phyloP scores from a whole-genome alignment of 495 filamentous ascomycete genomes.

The Penicillium coprophilum region DNA sequence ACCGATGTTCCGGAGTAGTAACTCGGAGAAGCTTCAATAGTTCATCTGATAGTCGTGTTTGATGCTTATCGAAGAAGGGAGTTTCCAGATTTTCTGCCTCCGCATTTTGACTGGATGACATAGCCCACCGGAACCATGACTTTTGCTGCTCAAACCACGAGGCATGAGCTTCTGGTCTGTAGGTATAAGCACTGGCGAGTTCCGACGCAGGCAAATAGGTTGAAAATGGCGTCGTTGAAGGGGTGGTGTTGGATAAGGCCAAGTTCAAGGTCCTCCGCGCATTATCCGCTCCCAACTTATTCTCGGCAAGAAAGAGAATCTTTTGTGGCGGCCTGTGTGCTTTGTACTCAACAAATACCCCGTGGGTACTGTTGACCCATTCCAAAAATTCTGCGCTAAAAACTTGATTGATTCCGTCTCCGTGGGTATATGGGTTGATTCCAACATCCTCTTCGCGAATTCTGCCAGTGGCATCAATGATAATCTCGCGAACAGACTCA shows the following conservation, averaged over 20 bases:
- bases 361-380: slow-evolving; percentile 35
- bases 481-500: slow-evolving; percentile 41
- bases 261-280: slow-evolving; percentile 40
- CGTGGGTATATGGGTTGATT: slow-evolving; percentile 18
- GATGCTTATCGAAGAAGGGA: slow-evolving; percentile 36
- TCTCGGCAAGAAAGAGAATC: slow-evolving; percentile 38
- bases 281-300: slow-evolving; percentile 33
- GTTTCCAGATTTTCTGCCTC: slow-evolving; percentile 14
- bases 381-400: slow-evolving; percentile 33
- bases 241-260: slow-evolving; percentile 24
- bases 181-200: slow-evolving; percentile 20
- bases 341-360: slow-evolving; percentile 27
- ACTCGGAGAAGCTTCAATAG: slow-evolving; percentile 38
- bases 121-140: slow-evolving; percentile 44
- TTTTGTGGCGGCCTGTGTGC: slow-evolving; percentile 20
- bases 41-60: slow-evolving; percentile 35
- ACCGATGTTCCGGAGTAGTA: not conserved
- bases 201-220: slow-evolving; percentile 38
- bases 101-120: slow-evolving; percentile 25
- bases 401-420: slow-evolving; percentile 9
- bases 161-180: slow-evolving; percentile 21
- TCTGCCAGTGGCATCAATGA: slow-evolving; percentile 37
- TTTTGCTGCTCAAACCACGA: slow-evolving; percentile 38
- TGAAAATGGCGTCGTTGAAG: slow-evolving; percentile 31
- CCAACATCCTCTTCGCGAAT: slow-evolving; percentile 34